Evolutionary conservation across 192 early-diverging fungal genomes (phyloP), one percentile per base, ranked within the genome.

Genomic region (Backusella tarrabulga): DNA sequence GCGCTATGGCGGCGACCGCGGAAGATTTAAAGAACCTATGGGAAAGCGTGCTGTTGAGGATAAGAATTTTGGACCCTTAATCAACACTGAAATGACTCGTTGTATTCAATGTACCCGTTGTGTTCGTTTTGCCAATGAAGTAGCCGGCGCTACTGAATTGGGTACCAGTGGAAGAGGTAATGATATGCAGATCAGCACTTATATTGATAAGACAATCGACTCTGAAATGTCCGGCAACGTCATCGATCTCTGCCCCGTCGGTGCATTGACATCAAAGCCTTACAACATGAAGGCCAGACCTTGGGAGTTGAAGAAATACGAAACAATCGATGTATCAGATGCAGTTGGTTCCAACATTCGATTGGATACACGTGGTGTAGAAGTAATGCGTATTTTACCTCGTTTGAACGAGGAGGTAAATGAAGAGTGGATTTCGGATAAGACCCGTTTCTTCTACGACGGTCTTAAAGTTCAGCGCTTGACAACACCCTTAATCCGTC

Each of bases 51-150:
- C 97, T 21, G 94, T 95, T 6, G 97, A 97, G 86, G 95, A 99
- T 88, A 99, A 99, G 89, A 90, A 98, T 80, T 84, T 99, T 72
- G 97, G 97, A 40, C 97, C 97, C 42, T 88, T 99, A 74, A 92
- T 99, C 60, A 94, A 95, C 80, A 99, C 97, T 15, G 89, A 90
- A 54, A 99, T 99, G 97, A 99, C 93, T 42, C 90, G 97, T 46
- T 99, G 97, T 88, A 99, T 99, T 84, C 97, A 99, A 77, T 99
- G 97, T 90, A 99, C 97, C 19, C 93, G 97, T 42, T 99, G 97
- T 77, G 97, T 99, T 69, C 92, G 97, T 69, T 99, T 99, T 72
- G 92, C 97, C 44, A 99, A 97, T 86, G 97, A 99, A 85, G 94
- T 99, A 72, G 97, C 96, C 23, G 97, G 97, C 9, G 94, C 94